Base-by-base conservation (phyloP, 768 basidiomycete species). In the Boletus patriciae region DNA sequence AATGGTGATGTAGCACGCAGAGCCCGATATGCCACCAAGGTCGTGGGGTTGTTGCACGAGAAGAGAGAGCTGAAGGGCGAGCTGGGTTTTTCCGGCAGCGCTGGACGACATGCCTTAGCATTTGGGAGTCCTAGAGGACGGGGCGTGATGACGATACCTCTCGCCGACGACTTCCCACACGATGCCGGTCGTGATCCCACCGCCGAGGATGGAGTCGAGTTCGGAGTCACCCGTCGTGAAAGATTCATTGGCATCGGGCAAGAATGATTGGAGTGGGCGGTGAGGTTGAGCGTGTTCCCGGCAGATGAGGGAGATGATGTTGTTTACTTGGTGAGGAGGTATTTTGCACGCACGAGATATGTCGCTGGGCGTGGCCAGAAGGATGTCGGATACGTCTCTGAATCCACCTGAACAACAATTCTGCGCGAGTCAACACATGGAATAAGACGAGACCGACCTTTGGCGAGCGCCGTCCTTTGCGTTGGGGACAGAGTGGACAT, bases 1-100 rank as follows among this genome's bases (percentile, higher is more conserved):
- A 29, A 90, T 86, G 15, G 88, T 88, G 59, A 96, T 73, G 72
- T 90, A 94, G 67, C 90, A 91, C 2, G 86, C 75, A 1, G 88
- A 83, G 34, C 88, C 91, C 11, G 67, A 75, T 29, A 88, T 70
- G 21, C 87, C 90, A 10, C 84, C 84, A 6, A 77, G 72, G 43
- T 70, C 66, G 45, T 21, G 64, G 23, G 90, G 84, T 0, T 91
- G 77, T 68, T 98, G 95, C 1, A 90, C 88, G 21, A 82, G 77
- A 31, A 96, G 75, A 4, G 92, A 84, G 19, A 93, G 80, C 62
- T 95, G 94, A 15, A 99, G 77, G 4, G 89, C 90, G 6, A 98
- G 73, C 64, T 98, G 94, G 1, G 94, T 94, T 75, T 99, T 99
- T 38, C 97, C 97, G 27, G 96, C 86, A 23, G 94, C 88, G 68